phyloP scores from a whole-genome alignment of 139 green algal genomes.

The Pseudopediastrum boryanum region DNA sequence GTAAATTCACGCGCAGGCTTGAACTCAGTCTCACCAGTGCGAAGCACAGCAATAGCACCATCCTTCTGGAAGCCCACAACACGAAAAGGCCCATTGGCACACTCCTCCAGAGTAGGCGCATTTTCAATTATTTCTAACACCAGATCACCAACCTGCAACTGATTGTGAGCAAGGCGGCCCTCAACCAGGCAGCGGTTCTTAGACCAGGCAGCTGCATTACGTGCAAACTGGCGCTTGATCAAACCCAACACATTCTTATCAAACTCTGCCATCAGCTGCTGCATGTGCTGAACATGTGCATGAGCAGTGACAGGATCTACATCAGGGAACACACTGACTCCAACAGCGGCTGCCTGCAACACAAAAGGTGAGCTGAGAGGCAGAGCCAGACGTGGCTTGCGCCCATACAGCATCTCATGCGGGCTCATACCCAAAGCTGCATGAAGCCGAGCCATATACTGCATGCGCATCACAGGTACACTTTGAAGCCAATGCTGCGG shows the following conservation, averaged over 20 bases:
- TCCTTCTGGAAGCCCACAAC: background rate
- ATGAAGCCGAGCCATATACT: slow-evolving; percentile 12
- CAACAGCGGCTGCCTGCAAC: background rate
- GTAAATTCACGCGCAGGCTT: background rate
- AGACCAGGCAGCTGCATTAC: slow-evolving; percentile 7
- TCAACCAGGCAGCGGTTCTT: background rate
- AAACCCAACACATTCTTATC: background rate
- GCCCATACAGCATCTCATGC: slow-evolving; percentile 19
- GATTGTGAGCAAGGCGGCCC: too few species aligned
- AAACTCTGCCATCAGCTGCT: background rate
- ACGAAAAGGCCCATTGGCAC: background rate
- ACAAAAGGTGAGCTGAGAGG: background rate
- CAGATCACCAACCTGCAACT: slow-evolving; percentile 4
- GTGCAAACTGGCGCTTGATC: background rate
- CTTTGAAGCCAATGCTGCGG: slow-evolving; percentile 19
- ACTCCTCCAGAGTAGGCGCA: background rate
- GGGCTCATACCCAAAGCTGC: slow-evolving; percentile 23
- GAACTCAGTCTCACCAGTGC: background rate
- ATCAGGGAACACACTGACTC: background rate
- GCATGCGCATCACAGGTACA: slow-evolving; percentile 6
- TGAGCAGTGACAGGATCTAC: background rate
- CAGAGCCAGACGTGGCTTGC: background rate
- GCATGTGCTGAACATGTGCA: slow-evolving; percentile 2
- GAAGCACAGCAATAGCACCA: background rate
- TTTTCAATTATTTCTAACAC: slow-evolving; percentile 12